Base-by-base conservation (phyloP, 164 flowering plant species). In the Tetrastigma voinierianum region DNA sequence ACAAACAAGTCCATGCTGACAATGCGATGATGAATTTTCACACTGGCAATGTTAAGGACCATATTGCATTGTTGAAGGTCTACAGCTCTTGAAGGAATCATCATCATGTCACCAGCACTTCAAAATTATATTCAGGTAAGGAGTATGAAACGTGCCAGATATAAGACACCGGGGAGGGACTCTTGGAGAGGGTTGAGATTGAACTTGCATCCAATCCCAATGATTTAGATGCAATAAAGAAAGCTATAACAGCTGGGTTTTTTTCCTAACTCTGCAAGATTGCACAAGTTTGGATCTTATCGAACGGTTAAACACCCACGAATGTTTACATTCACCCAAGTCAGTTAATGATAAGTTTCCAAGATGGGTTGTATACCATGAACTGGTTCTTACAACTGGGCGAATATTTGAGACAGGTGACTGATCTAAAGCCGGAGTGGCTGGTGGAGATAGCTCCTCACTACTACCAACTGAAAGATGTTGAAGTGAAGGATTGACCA, bases 351-450 rank as follows among this genome's bases (percentile, higher is more conserved):
- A 43, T 43, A 89, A 78, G 25, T 91, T 87, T 24, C 99, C 97
- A 16, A 81, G 99, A 74, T 95, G n/a, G n/a, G n/a, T n/a, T n/a
- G n/a, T n/a, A n/a, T n/a, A n/a, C n/a, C n/a, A n/a, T n/a, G n/a
- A n/a, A 65, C 72, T 95, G 65, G 99, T 95, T 62, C 83, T 88
- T 13, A 95, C 99, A 21, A 85, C 97, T 3, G 92, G 92, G 66
- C n/a, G 98, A 95, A 71, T 95, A 92, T 61, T 90, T 95, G 98
- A 74, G 98, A 65, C 93, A 90, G 97, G 94, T 90, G 3, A 89
- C 92, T 9, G 97, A 95, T 68, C 72, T 95, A 44, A 95, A 92
- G 71, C 92, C 97, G 9, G 94, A 95, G 21, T 95, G 99, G 99
- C 65, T 95, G 81, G 87, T 90, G 44, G 97, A 95, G 61, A 89